Conservation (phyloP, 2,329 filamentous ascomycete genomes). For the Akanthomyces dipterigenus region DNA sequence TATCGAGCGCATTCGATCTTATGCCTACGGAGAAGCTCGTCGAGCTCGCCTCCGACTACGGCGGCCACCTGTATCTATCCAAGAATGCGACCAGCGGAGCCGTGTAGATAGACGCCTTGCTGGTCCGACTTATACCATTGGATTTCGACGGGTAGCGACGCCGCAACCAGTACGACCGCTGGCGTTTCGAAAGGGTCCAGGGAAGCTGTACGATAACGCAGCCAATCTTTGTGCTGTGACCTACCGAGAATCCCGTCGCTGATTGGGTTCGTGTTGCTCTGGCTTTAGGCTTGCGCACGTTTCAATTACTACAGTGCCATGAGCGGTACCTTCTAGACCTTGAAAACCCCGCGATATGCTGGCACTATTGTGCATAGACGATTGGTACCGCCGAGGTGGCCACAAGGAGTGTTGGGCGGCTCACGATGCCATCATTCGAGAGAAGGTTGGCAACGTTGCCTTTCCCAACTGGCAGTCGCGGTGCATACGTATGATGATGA, state of each 20-base stretch:
- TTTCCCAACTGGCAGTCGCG: neutral
- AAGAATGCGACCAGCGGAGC: conserved; percentile 11
- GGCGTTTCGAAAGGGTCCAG: conserved; percentile 11
- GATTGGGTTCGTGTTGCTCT: conserved; percentile 1
- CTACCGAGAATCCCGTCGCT: conserved; percentile 9
- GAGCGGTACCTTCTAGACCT: neutral
- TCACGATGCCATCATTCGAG: conserved; percentile 10
- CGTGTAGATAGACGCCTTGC: conserved; percentile 5
- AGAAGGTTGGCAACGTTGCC: conserved; percentile 11
- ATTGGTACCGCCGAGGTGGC: conserved; percentile 11
- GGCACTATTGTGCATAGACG: neutral
- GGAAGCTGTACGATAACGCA: conserved; percentile 8
- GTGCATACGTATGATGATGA: neutral
- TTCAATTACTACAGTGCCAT: conserved; percentile 11
- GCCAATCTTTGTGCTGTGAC: conserved; percentile 9
- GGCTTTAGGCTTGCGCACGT: conserved; percentile 1
- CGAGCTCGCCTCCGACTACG: conserved; percentile 8
- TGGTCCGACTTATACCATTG: neutral
- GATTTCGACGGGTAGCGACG: conserved; percentile 12
- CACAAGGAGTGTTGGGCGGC: conserved; percentile 3
- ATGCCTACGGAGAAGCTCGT: conserved; percentile 10
- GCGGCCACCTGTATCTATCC: conserved; percentile 10
- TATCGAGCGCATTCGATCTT: conserved; percentile 4
- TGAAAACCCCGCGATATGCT: neutral
- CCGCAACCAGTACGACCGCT: conserved; percentile 9